Evolutionary conservation across 2,329 filamentous ascomycete genomes (phyloP).

Genomic region (Talaromyces sp.): DNA sequence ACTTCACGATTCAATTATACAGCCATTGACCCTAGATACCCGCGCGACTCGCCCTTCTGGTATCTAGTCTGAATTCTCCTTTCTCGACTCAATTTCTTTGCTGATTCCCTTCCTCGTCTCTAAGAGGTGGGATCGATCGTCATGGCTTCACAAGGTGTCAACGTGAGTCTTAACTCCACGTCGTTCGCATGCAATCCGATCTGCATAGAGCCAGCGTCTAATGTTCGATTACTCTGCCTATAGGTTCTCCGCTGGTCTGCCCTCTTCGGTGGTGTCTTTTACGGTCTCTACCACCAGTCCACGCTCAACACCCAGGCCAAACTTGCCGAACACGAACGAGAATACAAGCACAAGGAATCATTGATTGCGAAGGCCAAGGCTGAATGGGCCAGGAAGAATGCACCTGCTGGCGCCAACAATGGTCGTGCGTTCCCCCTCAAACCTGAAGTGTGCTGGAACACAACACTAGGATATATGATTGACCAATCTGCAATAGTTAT

Average conservation of each 20-base stretch:
- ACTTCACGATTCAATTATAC: slow-evolving; percentile 14
- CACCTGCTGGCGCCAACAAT: slow-evolving; percentile 45
- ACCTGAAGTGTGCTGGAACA: neutral
- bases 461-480: slow-evolving; percentile 1
- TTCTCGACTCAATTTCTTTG: neutral
- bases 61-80: slow-evolving; percentile 29
- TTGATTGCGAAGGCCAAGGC: slow-evolving; percentile 91
- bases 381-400: slow-evolving; percentile 77
- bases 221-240: slow-evolving; percentile 6
- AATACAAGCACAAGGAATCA: slow-evolving; percentile 86
- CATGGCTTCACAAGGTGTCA: slow-evolving; percentile 67
- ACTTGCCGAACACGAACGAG: slow-evolving; percentile 66
- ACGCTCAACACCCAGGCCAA: slow-evolving; percentile 70
- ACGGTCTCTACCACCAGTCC: slow-evolving; percentile 92
- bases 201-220: neutral
- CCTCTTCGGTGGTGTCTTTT: slow-evolving; percentile 85
- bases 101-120: slow-evolving; percentile 34
- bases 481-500: slow-evolving; percentile 51
- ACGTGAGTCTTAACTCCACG: slow-evolving; percentile 46
- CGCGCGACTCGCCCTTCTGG: slow-evolving; percentile 26
- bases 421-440: slow-evolving; percentile 33
- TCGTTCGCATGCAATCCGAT: neutral
- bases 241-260: slow-evolving; percentile 97
- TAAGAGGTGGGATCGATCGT: slow-evolving; percentile 37
- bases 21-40: slow-evolving; percentile 40